Percentiles rank a stretch among this genome's conserved stretches.
Conservation (phyloP, 495 filamentous ascomycete species). For the Podospora conica region DNA sequence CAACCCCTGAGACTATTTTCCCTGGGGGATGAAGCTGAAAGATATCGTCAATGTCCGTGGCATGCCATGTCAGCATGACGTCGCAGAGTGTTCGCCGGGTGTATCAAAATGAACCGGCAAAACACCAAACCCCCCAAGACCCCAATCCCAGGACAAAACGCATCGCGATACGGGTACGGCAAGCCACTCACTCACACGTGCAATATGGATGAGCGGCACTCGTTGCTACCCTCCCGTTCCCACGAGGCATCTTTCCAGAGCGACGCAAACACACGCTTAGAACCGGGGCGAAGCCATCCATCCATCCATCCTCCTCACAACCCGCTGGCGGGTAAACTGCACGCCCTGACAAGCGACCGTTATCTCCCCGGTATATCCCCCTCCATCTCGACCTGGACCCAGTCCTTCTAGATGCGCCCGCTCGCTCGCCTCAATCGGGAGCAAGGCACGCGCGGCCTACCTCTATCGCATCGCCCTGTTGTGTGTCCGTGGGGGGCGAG, state of each 20-base stretch:
- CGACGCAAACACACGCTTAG: not conserved
- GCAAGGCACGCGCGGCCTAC: not conserved
- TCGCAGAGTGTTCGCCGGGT: not conserved
- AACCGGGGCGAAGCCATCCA: not conserved
- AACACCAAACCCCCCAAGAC: not conserved
- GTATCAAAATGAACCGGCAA: not conserved
- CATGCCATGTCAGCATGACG: not conserved
- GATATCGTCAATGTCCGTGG: not conserved
- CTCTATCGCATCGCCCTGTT: not conserved
- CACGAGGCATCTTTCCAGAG: not conserved
- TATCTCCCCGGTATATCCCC: not conserved
- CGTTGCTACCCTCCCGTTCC: not conserved
- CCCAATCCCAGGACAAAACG: not conserved
- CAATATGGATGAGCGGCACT: slow-evolving; percentile 1
- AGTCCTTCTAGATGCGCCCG: not conserved
- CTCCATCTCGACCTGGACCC: not conserved
- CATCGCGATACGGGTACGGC: not conserved
- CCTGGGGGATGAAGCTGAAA: not conserved
- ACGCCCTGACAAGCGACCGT: not conserved
- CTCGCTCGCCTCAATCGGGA: not conserved
- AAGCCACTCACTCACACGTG: not conserved
- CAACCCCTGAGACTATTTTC: not conserved
- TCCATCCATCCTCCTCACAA: not conserved
- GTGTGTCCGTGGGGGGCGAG: not conserved
- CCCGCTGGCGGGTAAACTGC: not conserved